Evolutionary conservation across 495 filamentous ascomycete species (phyloP).

Genomic region (Penicillium silybi): DNA sequence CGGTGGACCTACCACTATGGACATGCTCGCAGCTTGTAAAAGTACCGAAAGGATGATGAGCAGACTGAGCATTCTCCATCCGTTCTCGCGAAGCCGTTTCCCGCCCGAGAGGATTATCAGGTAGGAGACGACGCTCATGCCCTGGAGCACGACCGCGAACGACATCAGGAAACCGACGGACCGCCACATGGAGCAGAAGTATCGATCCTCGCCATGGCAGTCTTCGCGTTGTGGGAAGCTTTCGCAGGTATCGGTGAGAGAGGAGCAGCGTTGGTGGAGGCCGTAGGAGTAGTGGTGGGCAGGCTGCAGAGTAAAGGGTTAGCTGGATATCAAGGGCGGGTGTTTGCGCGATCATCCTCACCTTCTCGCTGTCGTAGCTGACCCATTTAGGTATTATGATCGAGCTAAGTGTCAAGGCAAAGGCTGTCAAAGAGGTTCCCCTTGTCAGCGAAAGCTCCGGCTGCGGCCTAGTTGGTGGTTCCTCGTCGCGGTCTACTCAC

Average conservation of each 20-base stretch:
- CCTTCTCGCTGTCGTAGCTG: constrained; percentile 61
- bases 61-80: constrained; percentile 70
- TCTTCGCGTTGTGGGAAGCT: constrained; percentile 60
- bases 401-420: constrained; percentile 68
- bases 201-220: constrained; percentile 63
- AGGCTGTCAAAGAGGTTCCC: constrained; percentile 51
- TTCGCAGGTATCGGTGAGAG: constrained; percentile 52
- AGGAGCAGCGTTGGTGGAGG: constrained; percentile 76
- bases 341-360: constrained; percentile 17
- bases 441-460: not conserved
- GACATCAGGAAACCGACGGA: constrained; percentile 82
- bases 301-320: constrained; percentile 23
- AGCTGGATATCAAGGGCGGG: not conserved
- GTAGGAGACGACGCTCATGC: constrained; percentile 67
- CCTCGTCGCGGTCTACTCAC: constrained; percentile 39
- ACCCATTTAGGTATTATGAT: constrained; percentile 80
- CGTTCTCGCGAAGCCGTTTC: constrained; percentile 65
- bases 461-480: not conserved
- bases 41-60: constrained; percentile 58
- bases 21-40: constrained; percentile 67
- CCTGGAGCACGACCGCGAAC: constrained; percentile 71
- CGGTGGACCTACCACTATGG: constrained; percentile 66
- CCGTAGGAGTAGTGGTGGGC: constrained; percentile 65
- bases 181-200: constrained; percentile 91
- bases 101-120: constrained; percentile 71